Conservation (phyloP, 2,329 filamentous ascomycete species). For the Tolypocladium sp. region DNA sequence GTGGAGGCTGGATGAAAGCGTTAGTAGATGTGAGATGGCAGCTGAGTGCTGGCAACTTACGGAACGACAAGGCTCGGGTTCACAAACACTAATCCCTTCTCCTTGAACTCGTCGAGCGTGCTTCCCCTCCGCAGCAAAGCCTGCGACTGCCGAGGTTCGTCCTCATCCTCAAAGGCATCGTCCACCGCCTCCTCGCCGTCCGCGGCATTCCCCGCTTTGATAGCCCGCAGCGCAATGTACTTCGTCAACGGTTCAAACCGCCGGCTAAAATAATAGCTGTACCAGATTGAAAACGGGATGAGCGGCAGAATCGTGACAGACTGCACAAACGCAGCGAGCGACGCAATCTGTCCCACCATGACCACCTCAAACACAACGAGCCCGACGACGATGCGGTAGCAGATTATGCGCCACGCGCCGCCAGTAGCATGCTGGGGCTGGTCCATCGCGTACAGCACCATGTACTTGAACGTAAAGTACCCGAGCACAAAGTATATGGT, state of each 20-base stretch:
- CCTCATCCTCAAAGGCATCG: constrained; percentile 29
- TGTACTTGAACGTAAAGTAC: constrained; percentile 92
- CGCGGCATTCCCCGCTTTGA: constrained; percentile 44
- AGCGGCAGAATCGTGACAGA: constrained; percentile 69
- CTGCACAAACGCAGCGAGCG: constrained; percentile 63
- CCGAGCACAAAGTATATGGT: constrained; percentile 76
- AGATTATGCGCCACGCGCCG: constrained; percentile 93
- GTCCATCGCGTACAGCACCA: constrained; percentile 96
- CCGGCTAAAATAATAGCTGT: constrained; percentile 68
- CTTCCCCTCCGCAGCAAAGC: constrained; percentile 42
- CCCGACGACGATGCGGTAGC: constrained; percentile 80
- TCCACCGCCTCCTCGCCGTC: constrained; percentile 24
- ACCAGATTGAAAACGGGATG: constrained; percentile 76
- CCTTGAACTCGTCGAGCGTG: constrained; percentile 64
- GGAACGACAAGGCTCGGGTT: constrained; percentile 66
- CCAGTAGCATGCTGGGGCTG: constrained; percentile 92
- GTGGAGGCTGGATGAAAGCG: constrained; percentile 39
- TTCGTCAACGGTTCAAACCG: constrained; percentile 83
- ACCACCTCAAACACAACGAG: constrained; percentile 83
- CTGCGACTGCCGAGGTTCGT: constrained; percentile 31
- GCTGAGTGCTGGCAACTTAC: constrained; percentile 22
- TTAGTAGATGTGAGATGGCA: neutral
- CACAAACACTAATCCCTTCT: constrained; percentile 61
- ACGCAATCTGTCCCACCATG: constrained; percentile 77
- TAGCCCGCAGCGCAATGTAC: constrained; percentile 85